Evolutionary conservation across 148 eudicot species (phyloP), one percentile per base, ranked within the genome.

Genomic region (Oxyria digyna): DNA sequence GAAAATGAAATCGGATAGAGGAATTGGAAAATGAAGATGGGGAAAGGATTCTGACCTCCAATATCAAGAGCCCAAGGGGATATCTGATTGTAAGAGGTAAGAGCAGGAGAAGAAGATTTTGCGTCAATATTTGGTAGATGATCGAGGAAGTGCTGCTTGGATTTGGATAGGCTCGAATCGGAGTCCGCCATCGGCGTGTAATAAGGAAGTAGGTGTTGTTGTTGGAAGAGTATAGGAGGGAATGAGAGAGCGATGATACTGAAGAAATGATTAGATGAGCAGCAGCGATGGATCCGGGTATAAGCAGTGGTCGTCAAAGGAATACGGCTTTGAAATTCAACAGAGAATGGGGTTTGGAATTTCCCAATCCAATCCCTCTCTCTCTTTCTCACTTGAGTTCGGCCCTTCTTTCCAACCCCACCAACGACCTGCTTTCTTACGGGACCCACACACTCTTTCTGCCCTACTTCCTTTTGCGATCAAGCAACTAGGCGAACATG

Each of bases 1-100:
- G 27, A 21, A 6, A 15, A 17, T 20, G 10, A 45, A 67, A 13
- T 66, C 31, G 27, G 37, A 23, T 21, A 38, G 13, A 14, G 27
- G 10, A 29, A 3, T 11, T 35, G 27, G 0, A 38, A 31, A 62
- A 13, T 3, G 66, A 26, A 49, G 20, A 29, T 46, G 23, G 14
- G 43, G 54, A n/a, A 1, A 15, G 15, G 3, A 26, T 32, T 13
- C 1, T 59, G 21, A 91, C 98, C 98, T 87, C 98, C 98, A 71
- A 93, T 93, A 68, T 93, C 98, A 38, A 93, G 83, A 68, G 98
- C 88, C 50, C 85, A 81, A 64, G 83, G 84, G 17, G 84, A 83
- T 49, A 62, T 74, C 21, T 73, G 76, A 75, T 87, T 79, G 15
- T 54, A 68, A 38, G 82, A 80, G 38, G 18, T 62, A 62, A 20